Percentiles rank a stretch among this genome's conserved stretches.
These are phyloP conservation scores for Pseudogymnoascus sp. DNA, from an alignment of 2,329 filamentous ascomycete species.

Conservation along the genomic window DNA sequence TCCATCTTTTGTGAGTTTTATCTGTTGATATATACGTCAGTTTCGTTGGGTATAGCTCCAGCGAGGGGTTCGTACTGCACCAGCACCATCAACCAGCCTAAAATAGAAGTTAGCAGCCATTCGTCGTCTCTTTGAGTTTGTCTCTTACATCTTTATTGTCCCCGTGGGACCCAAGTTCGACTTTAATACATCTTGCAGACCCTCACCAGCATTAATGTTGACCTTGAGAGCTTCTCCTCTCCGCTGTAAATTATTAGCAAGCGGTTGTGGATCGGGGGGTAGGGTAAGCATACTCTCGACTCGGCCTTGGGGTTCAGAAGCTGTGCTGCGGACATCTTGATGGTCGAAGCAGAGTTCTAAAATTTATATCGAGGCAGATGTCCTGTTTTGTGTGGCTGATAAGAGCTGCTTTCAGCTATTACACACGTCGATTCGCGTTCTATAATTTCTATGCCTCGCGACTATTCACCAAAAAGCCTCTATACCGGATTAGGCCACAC, in stretches of 20 bases:
- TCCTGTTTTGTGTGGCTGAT: constrained; percentile 8
- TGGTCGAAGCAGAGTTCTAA: constrained; percentile 13
- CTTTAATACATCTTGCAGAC: constrained; percentile 86
- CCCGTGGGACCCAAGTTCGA: constrained; percentile 91
- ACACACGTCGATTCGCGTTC: constrained; percentile 8
- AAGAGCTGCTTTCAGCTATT: constrained; percentile 3
- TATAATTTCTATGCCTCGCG: constrained; percentile 10
- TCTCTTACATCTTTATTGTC: constrained; percentile 82
- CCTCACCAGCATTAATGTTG: constrained; percentile 95
- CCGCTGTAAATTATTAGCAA: constrained; percentile 50
- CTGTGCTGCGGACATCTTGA: constrained; percentile 87
- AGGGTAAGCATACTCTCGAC: constrained; percentile 64
- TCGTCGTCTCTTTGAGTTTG: constrained; percentile 22
- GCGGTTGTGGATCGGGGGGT: constrained; percentile 17
- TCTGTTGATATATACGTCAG: constrained; percentile 43
- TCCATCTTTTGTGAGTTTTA: constrained; percentile 98
- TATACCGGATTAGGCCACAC: constrained; percentile 4
- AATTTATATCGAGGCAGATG: constrained; percentile 11
- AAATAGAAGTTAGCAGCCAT: constrained; percentile 10
- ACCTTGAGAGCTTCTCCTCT: constrained; percentile 93
- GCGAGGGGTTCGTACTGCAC: constrained; percentile 44
- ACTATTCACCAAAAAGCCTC: constrained; percentile 8
- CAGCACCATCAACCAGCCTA: constrained; percentile 62
- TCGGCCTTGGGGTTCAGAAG: constrained; percentile 98
- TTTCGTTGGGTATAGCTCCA: neutral